A percentile compares a stretch with the other conserved stretches of the same genome.
Conservation (phyloP, 305 asterid species). For the Fraxinus sp. region DNA sequence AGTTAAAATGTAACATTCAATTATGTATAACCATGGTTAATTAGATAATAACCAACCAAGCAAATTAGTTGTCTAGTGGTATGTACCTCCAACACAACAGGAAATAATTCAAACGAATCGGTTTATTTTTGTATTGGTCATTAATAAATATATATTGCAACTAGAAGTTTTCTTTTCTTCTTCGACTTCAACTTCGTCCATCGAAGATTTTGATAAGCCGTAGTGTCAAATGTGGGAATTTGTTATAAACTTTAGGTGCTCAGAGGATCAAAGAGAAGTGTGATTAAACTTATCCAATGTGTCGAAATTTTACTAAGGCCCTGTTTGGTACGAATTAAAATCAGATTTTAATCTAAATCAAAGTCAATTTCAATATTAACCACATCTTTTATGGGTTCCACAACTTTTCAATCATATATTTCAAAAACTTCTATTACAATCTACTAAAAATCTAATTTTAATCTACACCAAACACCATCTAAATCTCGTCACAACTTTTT, state of each 20-base stretch:
- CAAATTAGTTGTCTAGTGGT: background rate
- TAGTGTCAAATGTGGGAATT: background rate
- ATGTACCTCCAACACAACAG: background rate
- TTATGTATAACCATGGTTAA: too few relatives aligned
- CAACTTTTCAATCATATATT: too few relatives aligned
- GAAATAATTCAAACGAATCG: background rate
- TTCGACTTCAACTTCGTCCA: background rate
- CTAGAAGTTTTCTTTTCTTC: background rate
- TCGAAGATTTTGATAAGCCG: background rate
- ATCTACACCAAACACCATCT: too few relatives aligned
- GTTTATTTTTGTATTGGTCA: background rate
- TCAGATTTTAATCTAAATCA: too few relatives aligned
- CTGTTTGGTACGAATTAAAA: too few relatives aligned
- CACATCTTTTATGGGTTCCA: too few relatives aligned
- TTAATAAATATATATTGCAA: background rate
- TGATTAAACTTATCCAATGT: too few relatives aligned
- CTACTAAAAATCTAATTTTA: too few relatives aligned
- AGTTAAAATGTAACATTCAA: too few relatives aligned
- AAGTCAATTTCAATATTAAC: too few relatives aligned
- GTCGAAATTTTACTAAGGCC: too few relatives aligned
- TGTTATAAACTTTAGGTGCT: background rate
- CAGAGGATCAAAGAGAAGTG: background rate
- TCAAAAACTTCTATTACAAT: too few relatives aligned
- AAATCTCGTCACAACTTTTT: background rate
- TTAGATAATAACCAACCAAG: background rate